phyloP scores from a whole-genome alignment of 352 stramenopile species.

The Pythium aquatile region DNA sequence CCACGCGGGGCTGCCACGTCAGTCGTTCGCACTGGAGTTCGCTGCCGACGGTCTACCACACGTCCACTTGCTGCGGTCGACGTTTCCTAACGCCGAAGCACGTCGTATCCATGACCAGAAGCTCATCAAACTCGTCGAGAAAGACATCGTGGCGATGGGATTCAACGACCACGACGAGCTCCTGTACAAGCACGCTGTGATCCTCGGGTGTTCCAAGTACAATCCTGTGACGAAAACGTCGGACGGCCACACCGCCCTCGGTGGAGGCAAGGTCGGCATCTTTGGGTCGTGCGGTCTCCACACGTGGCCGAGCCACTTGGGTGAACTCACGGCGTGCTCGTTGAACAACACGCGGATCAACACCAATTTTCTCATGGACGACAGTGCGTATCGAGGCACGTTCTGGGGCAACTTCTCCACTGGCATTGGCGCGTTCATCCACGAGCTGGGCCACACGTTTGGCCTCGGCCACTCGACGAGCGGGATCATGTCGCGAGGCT shows the following conservation, averaged over 20 bases:
- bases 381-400: slow-evolving; percentile 58
- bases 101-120: slow-evolving; percentile 53
- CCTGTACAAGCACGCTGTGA: slow-evolving; percentile 66
- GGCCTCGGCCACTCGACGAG: slow-evolving; percentile 51
- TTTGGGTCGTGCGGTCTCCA: slow-evolving; percentile 72
- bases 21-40: slow-evolving; percentile 59
- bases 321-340: slow-evolving; percentile 47
- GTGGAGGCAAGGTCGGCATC: slow-evolving; percentile 51
- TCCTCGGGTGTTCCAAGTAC: slow-evolving; percentile 65
- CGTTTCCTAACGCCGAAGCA: slow-evolving; percentile 52
- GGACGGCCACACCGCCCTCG: slow-evolving; percentile 58
- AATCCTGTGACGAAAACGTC: slow-evolving; percentile 48
- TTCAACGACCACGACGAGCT: slow-evolving; percentile 32
- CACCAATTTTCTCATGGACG: slow-evolving; percentile 43
- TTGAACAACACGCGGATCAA: slow-evolving; percentile 63
- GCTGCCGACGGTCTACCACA: slow-evolving; percentile 42
- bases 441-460: slow-evolving; percentile 65
- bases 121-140: slow-evolving; percentile 48
- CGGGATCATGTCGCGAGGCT: slow-evolving; percentile 68
- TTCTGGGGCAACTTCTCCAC: slow-evolving; percentile 68
- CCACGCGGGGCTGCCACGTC: slow-evolving; percentile 34
- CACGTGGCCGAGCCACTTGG: slow-evolving; percentile 51
- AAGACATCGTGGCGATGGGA: slow-evolving; percentile 46
- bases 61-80: slow-evolving; percentile 52
- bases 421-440: slow-evolving; percentile 59